phyloP scores from a whole-genome alignment of 371 early-diverging fungal species.

The Rhizopus sp. region DNA sequence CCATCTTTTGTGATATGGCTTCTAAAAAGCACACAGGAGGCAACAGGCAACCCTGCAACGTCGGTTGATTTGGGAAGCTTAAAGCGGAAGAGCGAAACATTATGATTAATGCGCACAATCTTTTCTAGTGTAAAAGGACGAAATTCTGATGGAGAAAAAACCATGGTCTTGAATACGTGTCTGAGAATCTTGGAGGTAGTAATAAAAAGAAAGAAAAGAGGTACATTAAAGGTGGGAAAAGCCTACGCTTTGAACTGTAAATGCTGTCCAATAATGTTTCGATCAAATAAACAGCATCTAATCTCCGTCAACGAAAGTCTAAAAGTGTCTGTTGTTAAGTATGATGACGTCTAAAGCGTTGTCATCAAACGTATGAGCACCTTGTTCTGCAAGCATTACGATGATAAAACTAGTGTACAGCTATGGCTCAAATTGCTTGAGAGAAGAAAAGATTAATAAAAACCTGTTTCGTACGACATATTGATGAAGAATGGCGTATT shows the following conservation, averaged over 20 bases:
- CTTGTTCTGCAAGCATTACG: no score
- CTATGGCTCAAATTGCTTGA: no score
- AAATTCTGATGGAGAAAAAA: constrained; percentile 25
- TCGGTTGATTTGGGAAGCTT: constrained; percentile 64
- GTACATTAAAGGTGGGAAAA: background rate
- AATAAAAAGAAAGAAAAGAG: constrained; percentile 1
- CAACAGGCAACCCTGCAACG: constrained; percentile 71
- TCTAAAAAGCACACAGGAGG: constrained; percentile 76
- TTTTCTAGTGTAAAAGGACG: constrained; percentile 26
- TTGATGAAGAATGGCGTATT: no score
- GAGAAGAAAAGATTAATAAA: no score
- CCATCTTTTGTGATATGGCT: constrained; percentile 54
- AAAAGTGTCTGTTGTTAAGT: no score
- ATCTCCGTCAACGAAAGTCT: no score
- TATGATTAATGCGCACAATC: constrained; percentile 63
- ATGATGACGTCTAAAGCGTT: constrained; percentile 12
- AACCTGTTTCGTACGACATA: no score
- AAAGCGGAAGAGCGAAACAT: constrained; percentile 83
- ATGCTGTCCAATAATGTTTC: no score
- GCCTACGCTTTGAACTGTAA: no score
- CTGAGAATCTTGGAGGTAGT: background rate
- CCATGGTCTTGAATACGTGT: constrained; percentile 12
- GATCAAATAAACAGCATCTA: no score
- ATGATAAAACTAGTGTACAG: no score
- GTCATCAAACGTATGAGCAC: constrained; percentile 1